A percentile compares a stretch with the other conserved stretches of the same genome.
These are phyloP conservation scores for Phyllostachys edulis DNA, from an alignment of 176 grass and related monocot species.

Conservation along the genomic window DNA sequence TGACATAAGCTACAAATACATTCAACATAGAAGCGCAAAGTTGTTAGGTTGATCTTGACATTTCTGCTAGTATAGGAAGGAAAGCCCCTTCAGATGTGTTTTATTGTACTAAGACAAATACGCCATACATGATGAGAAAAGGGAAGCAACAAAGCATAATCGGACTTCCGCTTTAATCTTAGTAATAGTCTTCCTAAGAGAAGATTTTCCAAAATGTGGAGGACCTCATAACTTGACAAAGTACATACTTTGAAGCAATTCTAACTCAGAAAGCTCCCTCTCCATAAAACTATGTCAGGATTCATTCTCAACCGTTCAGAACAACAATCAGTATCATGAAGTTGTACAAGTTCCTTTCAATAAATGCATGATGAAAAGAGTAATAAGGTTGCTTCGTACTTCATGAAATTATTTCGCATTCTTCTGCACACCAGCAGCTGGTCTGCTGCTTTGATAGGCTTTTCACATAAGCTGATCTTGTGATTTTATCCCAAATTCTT, in stretches of 20 bases:
- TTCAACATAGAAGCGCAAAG: background rate
- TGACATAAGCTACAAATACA: slow-evolving; percentile 25
- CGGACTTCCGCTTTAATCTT: background rate
- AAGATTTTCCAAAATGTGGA: background rate
- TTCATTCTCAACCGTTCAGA: background rate
- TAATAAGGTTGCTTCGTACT: background rate
- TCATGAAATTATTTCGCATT: background rate
- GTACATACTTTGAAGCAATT: slow-evolving; percentile 1
- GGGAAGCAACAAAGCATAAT: background rate
- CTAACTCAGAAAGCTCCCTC: background rate
- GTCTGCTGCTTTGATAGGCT: slow-evolving; percentile 1
- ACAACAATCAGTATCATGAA: background rate
- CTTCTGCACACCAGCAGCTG: background rate
- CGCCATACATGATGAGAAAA: background rate
- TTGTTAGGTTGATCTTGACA: slow-evolving; percentile 9
- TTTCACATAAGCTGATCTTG: slow-evolving; percentile 8
- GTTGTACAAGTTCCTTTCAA: background rate
- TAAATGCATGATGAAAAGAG: background rate
- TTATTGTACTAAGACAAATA: background rate
- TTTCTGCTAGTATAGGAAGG: background rate
- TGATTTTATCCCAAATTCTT: background rate
- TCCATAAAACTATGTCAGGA: background rate
- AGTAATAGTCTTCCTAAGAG: background rate
- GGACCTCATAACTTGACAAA: slow-evolving; percentile 12
- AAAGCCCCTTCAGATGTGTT: background rate